Percentiles rank a stretch among this genome's conserved stretches.
Conservation (phyloP, 2,329 filamentous ascomycete species). For the Aspergillus tamarii region DNA sequence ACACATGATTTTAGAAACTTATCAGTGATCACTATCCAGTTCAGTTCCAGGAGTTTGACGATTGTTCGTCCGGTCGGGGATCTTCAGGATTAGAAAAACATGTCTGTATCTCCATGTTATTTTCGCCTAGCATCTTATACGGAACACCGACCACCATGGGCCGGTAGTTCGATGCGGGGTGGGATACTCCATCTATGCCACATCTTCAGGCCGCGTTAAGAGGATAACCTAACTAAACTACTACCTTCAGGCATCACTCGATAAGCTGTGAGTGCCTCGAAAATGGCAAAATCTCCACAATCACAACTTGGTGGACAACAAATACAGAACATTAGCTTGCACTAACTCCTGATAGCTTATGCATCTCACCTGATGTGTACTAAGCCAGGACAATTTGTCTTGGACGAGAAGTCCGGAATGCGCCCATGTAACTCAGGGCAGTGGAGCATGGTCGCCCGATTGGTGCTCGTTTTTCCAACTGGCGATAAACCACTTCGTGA, state of each 20-base stretch:
- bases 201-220: background rate
- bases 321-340: background rate
- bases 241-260: background rate
- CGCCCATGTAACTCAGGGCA: background rate
- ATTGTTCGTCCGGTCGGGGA: background rate
- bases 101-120: background rate
- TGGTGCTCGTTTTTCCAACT: background rate
- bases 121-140: background rate
- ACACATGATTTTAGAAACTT: background rate
- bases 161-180: background rate
- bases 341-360: background rate
- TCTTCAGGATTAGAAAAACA: background rate
- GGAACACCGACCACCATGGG: background rate
- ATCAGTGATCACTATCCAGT: background rate
- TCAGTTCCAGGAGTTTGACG: background rate
- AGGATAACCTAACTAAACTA: background rate
- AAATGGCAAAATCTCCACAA: background rate
- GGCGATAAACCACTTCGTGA: background rate
- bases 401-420: background rate
- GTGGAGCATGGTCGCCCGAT: background rate
- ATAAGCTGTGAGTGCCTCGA: background rate
- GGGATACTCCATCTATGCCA: background rate
- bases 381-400: background rate
- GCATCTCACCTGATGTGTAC: background rate
- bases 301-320: background rate